Percentiles rank a stretch among this genome's conserved stretches.
Conservation (phyloP, 2,329 filamentous ascomycete species). For the Phoma sp. region DNA sequence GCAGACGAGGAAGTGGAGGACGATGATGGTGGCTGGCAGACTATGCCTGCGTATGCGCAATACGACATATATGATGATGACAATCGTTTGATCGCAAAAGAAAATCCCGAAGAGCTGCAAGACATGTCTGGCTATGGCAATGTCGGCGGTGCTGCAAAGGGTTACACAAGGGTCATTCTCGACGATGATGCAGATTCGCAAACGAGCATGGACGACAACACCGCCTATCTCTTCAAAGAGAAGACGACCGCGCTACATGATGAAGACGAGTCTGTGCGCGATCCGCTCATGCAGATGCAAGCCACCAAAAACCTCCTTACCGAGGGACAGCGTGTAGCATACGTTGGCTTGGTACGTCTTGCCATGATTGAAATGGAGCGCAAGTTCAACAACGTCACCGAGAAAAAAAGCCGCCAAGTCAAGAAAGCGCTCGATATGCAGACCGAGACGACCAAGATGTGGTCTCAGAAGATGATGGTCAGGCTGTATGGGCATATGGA, state of each 20-base stretch:
- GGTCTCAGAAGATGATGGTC: constrained; percentile 98
- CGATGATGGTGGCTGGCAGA: constrained; percentile 84
- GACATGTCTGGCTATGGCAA: constrained; percentile 75
- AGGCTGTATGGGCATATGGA: constrained; percentile 96
- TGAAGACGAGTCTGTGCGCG: constrained; percentile 79
- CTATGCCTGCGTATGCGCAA: constrained; percentile 90
- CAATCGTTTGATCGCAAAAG: constrained; percentile 83
- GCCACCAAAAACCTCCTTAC: constrained; percentile 95
- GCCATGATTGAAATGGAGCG: constrained; percentile 80
- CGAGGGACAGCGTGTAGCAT: constrained; percentile 93
- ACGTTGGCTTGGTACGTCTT: constrained; percentile 87
- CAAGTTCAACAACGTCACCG: constrained; percentile 66
- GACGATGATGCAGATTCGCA: constrained; percentile 94
- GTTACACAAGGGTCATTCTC: constrained; percentile 92
- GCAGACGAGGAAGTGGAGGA: constrained; percentile 60
- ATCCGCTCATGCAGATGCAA: constrained; percentile 88
- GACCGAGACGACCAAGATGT: constrained; percentile 86
- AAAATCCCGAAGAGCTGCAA: constrained; percentile 73
- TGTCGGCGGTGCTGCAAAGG: constrained; percentile 88
- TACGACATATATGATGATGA: constrained; percentile 97
- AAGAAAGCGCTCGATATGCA: constrained; percentile 77
- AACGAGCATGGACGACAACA: constrained; percentile 97
- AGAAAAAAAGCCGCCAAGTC: constrained; percentile 66
- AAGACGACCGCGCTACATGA: constrained; percentile 65
- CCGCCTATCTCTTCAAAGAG: constrained; percentile 91